Evolutionary conservation across 352 stramenopile genomes (phyloP), one percentile per base, ranked within the genome.

Genomic region (Phytophthora pinifolia): DNA sequence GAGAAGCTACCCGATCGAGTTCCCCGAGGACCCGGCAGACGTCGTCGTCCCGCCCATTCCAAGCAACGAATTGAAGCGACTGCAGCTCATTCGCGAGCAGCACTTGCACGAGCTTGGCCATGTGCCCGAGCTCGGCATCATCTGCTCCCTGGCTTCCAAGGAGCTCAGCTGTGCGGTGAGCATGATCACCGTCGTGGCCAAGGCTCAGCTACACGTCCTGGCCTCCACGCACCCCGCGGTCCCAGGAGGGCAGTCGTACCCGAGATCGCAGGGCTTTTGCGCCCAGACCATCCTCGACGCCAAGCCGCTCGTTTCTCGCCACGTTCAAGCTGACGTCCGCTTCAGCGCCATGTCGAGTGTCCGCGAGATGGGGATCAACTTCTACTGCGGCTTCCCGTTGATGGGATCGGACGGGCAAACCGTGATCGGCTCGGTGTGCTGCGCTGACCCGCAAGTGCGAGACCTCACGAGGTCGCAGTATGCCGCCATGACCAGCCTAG

Each of bases 341-440:
- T 92, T 92, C 49, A 74, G 67, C 43, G 51, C 70, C 51, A 74
- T 79, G 50, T 53, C 47, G 2, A 67, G 46, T n/a, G 70, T 87
- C 37, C 54, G 59, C 25, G 57, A 63, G 46, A 67, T 81, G 29
- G 62, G 65, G 9, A 67, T 74, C 29, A 80, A 75, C 52, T 92
- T 88, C 60, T 89, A 92, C 76, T 89, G 77, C 62, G 82, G 82
- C 8, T 89, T 89, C 41, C 82, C 82, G 12, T 44, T 92, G 17
- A 22, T 83, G 5, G 60, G 67, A 2, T 51, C 63, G 1, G 70
- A 86, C 46, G 64, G 67, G 41, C 60, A 84, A 30, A 79, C 71
- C 9, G 59, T 83, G 42, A 83, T 91, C 45, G 81, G 79, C 3
- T 74, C 70, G 3, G 54, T 92, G 34, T 89, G 79, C 53, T 89